These are phyloP conservation scores for Sugiyamaella qingdaonensis DNA, from an alignment of 805 yeast species.

Conservation along the genomic window DNA sequence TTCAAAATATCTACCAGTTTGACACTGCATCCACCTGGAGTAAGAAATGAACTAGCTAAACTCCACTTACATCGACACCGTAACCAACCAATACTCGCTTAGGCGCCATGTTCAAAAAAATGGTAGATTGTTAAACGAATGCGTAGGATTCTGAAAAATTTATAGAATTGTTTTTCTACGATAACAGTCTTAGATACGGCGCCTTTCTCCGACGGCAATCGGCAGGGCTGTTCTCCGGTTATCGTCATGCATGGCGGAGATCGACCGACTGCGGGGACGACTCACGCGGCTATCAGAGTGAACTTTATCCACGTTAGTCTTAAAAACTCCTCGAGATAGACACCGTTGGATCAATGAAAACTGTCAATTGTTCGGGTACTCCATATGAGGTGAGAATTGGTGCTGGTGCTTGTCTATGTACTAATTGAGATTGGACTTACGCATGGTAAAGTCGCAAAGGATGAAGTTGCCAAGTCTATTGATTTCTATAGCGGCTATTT, in stretches of 20 bases:
- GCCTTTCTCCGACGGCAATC: not conserved
- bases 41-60: not conserved
- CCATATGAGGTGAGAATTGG: conserved; percentile 28
- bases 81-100: not conserved
- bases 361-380: conserved; percentile 12
- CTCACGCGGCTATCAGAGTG: no score
- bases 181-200: not conserved
- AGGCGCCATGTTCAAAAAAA: not conserved
- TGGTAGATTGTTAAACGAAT: no score
- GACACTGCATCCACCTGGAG: not conserved
- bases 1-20: not conserved
- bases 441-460: conserved; percentile 36
- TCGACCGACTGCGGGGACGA: no score
- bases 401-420: not conserved
- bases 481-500: conserved; percentile 31
- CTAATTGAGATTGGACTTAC: conserved; percentile 13
- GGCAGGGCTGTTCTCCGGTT: not conserved
- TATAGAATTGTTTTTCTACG: not conserved
- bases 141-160: no score
- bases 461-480: conserved; percentile 30
- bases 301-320: no score
- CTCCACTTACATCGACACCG: not conserved
- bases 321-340: no score
- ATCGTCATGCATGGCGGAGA: not conserved
- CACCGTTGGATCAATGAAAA: conserved; percentile 6